Percentiles rank a stretch among this genome's conserved stretches.
Evolutionary conservation across 805 yeast genomes (phyloP).

Genomic region (Saturnispora hagleri): DNA sequence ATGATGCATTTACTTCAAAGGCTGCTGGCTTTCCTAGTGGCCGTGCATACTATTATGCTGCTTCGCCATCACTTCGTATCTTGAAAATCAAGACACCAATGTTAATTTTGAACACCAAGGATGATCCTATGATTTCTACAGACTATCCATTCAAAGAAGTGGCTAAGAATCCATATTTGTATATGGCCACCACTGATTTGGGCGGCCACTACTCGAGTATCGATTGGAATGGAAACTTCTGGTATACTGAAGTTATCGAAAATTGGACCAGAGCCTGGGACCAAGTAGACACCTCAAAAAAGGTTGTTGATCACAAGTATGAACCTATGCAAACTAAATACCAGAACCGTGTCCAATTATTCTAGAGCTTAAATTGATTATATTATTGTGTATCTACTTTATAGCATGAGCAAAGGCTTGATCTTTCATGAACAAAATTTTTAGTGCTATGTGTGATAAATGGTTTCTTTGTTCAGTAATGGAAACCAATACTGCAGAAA

Average conservation of each 20-base stretch:
- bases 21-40: slow-evolving; percentile 56
- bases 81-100: slow-evolving; percentile 52
- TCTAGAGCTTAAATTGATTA: background rate
- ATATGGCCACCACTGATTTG: slow-evolving; percentile 46
- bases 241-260: slow-evolving; percentile 38
- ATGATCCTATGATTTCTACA: slow-evolving; percentile 58
- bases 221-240: slow-evolving; percentile 35
- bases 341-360: slow-evolving; percentile 8
- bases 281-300: slow-evolving; percentile 11
- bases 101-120: slow-evolving; percentile 48
- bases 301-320: slow-evolving; percentile 16
- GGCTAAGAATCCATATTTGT: slow-evolving; percentile 46
- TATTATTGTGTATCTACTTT: background rate
- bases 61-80: slow-evolving; percentile 51
- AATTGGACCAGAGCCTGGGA: slow-evolving; percentile 33
- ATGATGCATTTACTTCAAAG: slow-evolving; percentile 50
- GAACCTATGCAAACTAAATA: slow-evolving; percentile 14
- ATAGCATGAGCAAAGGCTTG: background rate
- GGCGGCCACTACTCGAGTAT: slow-evolving; percentile 66
- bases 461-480: background rate
- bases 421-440: background rate
- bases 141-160: slow-evolving; percentile 45
- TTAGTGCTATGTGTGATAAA: background rate
- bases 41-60: slow-evolving; percentile 53
- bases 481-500: background rate